Evolutionary conservation across 202 grass and related monocot genomes (phyloP).

Genomic region (Carex arenaria): DNA sequence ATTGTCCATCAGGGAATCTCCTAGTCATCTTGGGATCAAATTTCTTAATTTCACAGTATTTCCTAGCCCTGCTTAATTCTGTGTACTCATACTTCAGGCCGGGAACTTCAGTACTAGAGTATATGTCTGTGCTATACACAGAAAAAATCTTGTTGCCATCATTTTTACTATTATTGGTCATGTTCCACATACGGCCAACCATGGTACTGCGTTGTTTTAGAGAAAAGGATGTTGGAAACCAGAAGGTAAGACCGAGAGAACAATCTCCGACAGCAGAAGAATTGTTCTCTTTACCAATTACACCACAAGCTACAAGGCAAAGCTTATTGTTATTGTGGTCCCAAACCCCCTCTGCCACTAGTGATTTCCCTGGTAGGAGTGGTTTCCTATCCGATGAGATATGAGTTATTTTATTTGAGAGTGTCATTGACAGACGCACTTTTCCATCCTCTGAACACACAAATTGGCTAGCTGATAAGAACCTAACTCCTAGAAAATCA

Average conservation of each 20-base stretch:
- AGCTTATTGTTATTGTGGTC: background rate
- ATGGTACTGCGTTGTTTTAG: constrained; percentile 46
- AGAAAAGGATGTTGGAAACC: constrained; percentile 66
- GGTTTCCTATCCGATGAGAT: background rate
- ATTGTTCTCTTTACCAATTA: background rate
- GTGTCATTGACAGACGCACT: constrained; percentile 23
- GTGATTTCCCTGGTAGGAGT: background rate
- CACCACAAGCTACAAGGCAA: background rate
- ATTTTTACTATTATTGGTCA: constrained; percentile 7
- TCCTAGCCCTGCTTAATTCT: constrained; percentile 42
- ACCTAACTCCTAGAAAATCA: background rate
- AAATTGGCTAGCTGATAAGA: constrained; percentile 18
- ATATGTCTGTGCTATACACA: constrained; percentile 1
- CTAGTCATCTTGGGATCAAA: constrained; percentile 42
- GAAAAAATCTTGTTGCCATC: constrained; percentile 22
- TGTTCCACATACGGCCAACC: constrained; percentile 51
- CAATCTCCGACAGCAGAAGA: background rate
- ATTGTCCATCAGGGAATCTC: constrained; percentile 50
- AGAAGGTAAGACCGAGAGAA: constrained; percentile 58
- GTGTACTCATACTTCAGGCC: constrained; percentile 77
- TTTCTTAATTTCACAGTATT: constrained; percentile 25
- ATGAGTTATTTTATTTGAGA: constrained; percentile 19
- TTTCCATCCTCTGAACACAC: constrained; percentile 24
- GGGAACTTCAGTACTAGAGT: constrained; percentile 27
- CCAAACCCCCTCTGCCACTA: constrained; percentile 24